Conservation (phyloP, 805 yeast genomes). For the Yueomyces sinensis region DNA sequence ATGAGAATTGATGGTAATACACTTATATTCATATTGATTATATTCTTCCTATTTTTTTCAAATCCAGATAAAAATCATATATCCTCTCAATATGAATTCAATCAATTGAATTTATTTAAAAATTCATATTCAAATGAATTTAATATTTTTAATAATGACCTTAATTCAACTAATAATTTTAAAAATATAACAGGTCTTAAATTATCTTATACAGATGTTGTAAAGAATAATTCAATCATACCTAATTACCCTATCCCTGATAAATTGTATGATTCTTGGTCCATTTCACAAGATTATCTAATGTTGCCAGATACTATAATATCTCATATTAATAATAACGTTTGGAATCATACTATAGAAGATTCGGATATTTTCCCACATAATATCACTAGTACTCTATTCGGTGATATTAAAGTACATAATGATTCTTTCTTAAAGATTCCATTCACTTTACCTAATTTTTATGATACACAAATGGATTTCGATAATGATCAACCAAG, state of each 20-base stretch:
- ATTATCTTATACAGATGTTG: constrained; percentile 48
- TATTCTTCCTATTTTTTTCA: constrained; percentile 21
- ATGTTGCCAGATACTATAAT: constrained; percentile 50
- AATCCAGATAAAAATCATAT: constrained; percentile 23
- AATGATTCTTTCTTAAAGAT: constrained; percentile 10
- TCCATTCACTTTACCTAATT: constrained; percentile 24
- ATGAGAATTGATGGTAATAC: constrained; percentile 25
- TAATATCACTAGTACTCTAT: constrained; percentile 36
- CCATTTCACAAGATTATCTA: constrained; percentile 38
- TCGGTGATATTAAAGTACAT: constrained; percentile 28
- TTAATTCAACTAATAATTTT: constrained; percentile 40
- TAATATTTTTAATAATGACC: constrained; percentile 27
- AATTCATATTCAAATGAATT: constrained; percentile 24
- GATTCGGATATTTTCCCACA: constrained; percentile 22
- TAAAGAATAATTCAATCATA: constrained; percentile 30
- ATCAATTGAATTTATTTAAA: constrained; percentile 27
- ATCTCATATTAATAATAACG: constrained; percentile 26
- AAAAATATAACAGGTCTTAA: constrained; percentile 65
- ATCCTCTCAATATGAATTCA: constrained; percentile 25
- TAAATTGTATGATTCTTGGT: constrained; percentile 31
- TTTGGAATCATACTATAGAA: constrained; percentile 36
- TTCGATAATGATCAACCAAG: constrained; percentile 17
- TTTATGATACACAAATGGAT: constrained; percentile 19
- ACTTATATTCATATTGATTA: constrained; percentile 16
- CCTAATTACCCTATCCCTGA: constrained; percentile 45